Base-by-base conservation (phyloP, 2,329 filamentous ascomycete species). In the Fusarium papillatum region DNA sequence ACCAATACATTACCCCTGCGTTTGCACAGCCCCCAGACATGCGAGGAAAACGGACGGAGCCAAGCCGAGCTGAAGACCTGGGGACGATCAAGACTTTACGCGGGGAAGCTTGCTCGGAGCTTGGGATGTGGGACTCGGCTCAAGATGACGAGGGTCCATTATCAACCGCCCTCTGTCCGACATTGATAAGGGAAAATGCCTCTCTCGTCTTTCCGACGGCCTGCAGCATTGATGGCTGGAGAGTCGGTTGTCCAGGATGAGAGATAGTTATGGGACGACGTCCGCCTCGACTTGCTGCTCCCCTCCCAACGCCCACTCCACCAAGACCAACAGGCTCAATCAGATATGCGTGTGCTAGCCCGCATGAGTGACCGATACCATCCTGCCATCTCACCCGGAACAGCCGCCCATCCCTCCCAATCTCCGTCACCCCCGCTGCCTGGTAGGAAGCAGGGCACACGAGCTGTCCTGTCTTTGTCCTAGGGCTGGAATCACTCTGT, bases 51-150 rank as follows among this genome's bases (percentile, higher is more conserved):
- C 22, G 29, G 46, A 69, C 26, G 38, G 70, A 55, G 73, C 71
- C 68, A 78, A 78, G 70, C 62, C 63, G 46, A 80, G 78, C 76
- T 80, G 78, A 79, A 66, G 66, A 68, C 64, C 46, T 36, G 38
- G 7, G 41, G 48, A n/a, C 43, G 53, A 26, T 69, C 64, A 48
- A n/a, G 26, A 22, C 50, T 50, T 34, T 48, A 24, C 62, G 63
- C 66, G 64, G 72, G 70, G 67, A 75, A 70, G 57, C 61, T 68
- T 50, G 55, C 50, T 41, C 36, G 14, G 43, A 70, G 57, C 26
- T 39, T 55, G 34, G 19, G 38, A 55, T 31, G 50, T 57, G 24
- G 43, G 22, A 59, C 67, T 61, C 55, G 48, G 31, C 19, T 57
- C 17, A 26, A 26, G 24, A 75, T 69, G 68, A 66, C 66, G 43